A percentile compares a stretch with the other conserved stretches of the same genome.
phyloP scores from a whole-genome alignment of 495 filamentous ascomycete species.

The Xylaria sp. region DNA sequence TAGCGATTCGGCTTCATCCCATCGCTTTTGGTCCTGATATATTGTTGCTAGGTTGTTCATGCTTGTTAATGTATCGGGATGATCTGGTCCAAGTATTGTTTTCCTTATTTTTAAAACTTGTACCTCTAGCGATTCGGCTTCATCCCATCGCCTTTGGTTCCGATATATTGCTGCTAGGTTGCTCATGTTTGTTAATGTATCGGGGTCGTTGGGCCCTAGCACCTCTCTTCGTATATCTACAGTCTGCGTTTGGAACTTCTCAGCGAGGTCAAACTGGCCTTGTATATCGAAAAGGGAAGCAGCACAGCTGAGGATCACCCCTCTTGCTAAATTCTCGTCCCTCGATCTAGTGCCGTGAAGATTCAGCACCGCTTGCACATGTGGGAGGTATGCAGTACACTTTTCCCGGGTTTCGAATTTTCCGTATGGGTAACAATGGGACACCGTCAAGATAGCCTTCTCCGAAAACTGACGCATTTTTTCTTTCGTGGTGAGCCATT shows the following conservation, averaged over 20 bases:
- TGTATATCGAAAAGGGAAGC: not conserved
- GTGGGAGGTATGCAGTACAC: slow-evolving; percentile 48
- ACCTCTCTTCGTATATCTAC: slow-evolving; percentile 37
- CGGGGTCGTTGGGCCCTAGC: slow-evolving; percentile 47
- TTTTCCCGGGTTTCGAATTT: slow-evolving; percentile 42
- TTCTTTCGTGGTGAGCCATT: slow-evolving; percentile 46
- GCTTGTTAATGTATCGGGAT: slow-evolving; percentile 47
- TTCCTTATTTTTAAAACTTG: slow-evolving; percentile 44
- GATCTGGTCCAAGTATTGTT: slow-evolving; percentile 45
- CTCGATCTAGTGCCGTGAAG: not conserved
- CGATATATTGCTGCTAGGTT: slow-evolving; percentile 35
- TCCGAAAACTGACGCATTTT: slow-evolving; percentile 34
- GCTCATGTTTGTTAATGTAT: slow-evolving; percentile 38
- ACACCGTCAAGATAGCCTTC: slow-evolving; percentile 42
- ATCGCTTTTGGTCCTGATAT: slow-evolving; percentile 45
- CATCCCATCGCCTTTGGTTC: slow-evolving; percentile 43
- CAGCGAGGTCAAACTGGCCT: slow-evolving; percentile 45
- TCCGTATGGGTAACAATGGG: slow-evolving; percentile 44
- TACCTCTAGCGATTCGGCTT: slow-evolving; percentile 45
- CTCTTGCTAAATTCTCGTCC: slow-evolving; percentile 27
- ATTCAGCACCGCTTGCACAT: slow-evolving; percentile 32
- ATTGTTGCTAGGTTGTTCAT: slow-evolving; percentile 32
- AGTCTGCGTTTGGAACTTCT: slow-evolving; percentile 41
- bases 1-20: slow-evolving; percentile 44
- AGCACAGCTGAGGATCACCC: slow-evolving; percentile 17